A percentile compares a stretch with the other conserved stretches of the same genome.
phyloP scores from a whole-genome alignment of 163 green algal species.

The Chlorella variabilis region DNA sequence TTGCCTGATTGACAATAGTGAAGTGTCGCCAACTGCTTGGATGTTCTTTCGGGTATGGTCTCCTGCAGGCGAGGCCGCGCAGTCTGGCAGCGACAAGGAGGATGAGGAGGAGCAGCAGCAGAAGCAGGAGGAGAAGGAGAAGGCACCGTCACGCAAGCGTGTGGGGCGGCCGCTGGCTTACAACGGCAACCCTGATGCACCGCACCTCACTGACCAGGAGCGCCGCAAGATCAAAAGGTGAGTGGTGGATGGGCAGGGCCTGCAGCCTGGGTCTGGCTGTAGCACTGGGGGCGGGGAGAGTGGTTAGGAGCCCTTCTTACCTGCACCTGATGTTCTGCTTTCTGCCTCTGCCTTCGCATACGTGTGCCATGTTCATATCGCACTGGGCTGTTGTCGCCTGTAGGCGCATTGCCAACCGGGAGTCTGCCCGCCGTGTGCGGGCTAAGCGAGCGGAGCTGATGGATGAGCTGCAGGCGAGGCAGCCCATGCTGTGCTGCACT shows the following conservation, averaged over 20 bases:
- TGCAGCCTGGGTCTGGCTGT: no score
- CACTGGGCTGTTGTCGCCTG: not conserved
- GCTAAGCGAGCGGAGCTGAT: conserved; percentile 38
- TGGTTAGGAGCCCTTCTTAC: no score
- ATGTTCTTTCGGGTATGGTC: no score
- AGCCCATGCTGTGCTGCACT: not conserved
- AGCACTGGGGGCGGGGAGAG: no score
- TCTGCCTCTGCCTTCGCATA: no score
- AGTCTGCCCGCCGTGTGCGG: conserved; percentile 58
- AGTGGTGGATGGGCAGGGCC: not conserved
- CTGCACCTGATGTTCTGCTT: no score
- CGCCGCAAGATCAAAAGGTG: conserved; percentile 46
- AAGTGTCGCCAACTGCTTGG: no score
- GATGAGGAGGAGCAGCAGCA: not conserved
- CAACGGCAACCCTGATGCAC: conserved; percentile 42
- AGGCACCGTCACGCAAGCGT: not conserved
- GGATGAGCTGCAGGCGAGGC: conserved; percentile 28
- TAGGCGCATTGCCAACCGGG: conserved; percentile 60
- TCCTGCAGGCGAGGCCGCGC: not conserved
- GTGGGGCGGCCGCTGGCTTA: conserved; percentile 45
- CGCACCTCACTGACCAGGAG: conserved; percentile 47
- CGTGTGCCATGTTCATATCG: no score
- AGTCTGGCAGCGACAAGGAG: not conserved
- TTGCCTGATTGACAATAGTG: no score
- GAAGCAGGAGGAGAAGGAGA: no score